phyloP scores from a whole-genome alignment of 2,329 filamentous ascomycete genomes.

The Cercospora sesami region DNA sequence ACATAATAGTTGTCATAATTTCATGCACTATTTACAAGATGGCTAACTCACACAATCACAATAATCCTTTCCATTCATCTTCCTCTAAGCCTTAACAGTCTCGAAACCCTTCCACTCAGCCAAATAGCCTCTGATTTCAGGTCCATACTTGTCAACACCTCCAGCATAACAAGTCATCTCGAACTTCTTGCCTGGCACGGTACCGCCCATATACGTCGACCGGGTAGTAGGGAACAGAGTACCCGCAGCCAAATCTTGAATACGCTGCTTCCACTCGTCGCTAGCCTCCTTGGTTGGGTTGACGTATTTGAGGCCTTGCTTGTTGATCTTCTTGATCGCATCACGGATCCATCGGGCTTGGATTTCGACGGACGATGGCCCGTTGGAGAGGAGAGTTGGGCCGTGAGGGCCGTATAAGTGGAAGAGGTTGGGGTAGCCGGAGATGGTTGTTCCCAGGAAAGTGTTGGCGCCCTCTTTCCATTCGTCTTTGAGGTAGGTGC shows the following conservation, averaged over 20 bases:
- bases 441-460: slow-evolving; percentile 47
- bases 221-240: slow-evolving; percentile 34
- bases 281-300: slow-evolving; percentile 35
- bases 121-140: slow-evolving; percentile 32
- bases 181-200: slow-evolving; percentile 31
- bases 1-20: background rate
- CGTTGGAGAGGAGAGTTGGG: slow-evolving; percentile 47
- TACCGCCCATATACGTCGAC: slow-evolving; percentile 36
- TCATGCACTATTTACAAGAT: background rate
- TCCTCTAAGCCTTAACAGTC: slow-evolving; percentile 27
- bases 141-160: slow-evolving; percentile 32
- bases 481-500: slow-evolving; percentile 39
- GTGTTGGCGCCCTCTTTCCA: slow-evolving; percentile 48
- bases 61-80: background rate
- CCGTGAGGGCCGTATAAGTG: slow-evolving; percentile 47
- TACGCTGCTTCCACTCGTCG: slow-evolving; percentile 34
- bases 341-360: slow-evolving; percentile 45
- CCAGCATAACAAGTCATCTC: slow-evolving; percentile 37
- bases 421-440: slow-evolving; percentile 36
- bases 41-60: background rate
- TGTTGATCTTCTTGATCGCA: slow-evolving; percentile 32
- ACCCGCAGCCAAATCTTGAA: slow-evolving; percentile 32
- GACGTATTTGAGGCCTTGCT: slow-evolving; percentile 32
- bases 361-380: slow-evolving; percentile 45
- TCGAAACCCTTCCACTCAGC: slow-evolving; percentile 33